Evolutionary conservation across 805 yeast genomes (phyloP).

Genomic region (Henningerozyma blattae): DNA sequence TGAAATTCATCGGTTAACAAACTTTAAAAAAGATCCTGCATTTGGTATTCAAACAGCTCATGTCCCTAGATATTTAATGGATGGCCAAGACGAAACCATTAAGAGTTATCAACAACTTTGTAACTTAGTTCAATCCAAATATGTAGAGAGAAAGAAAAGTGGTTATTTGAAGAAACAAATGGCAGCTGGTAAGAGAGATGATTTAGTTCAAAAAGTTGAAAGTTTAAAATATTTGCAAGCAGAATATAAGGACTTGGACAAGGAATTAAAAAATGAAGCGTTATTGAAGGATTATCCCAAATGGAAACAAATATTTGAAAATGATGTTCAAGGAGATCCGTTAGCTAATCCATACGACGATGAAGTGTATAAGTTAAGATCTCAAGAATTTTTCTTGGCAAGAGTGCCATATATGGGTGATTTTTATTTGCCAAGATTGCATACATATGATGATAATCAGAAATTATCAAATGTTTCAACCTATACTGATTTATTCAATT

Average conservation of each 20-base stretch:
- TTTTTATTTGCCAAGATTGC: slow-evolving; percentile 20
- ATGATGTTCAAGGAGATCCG: slow-evolving; percentile 18
- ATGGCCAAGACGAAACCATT: slow-evolving; percentile 14
- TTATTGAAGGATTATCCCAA: slow-evolving; percentile 12
- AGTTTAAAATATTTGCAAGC: slow-evolving; percentile 12
- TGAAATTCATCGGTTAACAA: slow-evolving; percentile 17
- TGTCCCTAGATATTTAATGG: slow-evolving; percentile 15
- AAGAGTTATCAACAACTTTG: slow-evolving; percentile 17
- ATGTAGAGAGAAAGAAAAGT: slow-evolving; percentile 15
- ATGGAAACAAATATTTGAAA: slow-evolving; percentile 17
- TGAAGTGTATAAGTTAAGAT: slow-evolving; percentile 17
- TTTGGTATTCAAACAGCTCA: slow-evolving; percentile 17
- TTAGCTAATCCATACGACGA: slow-evolving; percentile 18
- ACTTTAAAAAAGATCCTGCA: slow-evolving; percentile 17
- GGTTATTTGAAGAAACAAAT: slow-evolving; percentile 14
- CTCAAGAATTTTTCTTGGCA: slow-evolving; percentile 22
- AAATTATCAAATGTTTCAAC: slow-evolving; percentile 9
- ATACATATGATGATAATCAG: slow-evolving; percentile 4
- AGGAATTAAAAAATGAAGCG: slow-evolving; percentile 7
- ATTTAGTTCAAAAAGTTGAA: slow-evolving; percentile 11
- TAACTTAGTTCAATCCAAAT: slow-evolving; percentile 11
- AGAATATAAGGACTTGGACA: slow-evolving; percentile 6
- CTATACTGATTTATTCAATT: slow-evolving; percentile 10
- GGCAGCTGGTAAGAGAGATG: slow-evolving; percentile 14
- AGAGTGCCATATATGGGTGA: slow-evolving; percentile 22